Conservation (phyloP, 2,329 filamentous ascomycete genomes). For the Parafenestella ontariensis region DNA sequence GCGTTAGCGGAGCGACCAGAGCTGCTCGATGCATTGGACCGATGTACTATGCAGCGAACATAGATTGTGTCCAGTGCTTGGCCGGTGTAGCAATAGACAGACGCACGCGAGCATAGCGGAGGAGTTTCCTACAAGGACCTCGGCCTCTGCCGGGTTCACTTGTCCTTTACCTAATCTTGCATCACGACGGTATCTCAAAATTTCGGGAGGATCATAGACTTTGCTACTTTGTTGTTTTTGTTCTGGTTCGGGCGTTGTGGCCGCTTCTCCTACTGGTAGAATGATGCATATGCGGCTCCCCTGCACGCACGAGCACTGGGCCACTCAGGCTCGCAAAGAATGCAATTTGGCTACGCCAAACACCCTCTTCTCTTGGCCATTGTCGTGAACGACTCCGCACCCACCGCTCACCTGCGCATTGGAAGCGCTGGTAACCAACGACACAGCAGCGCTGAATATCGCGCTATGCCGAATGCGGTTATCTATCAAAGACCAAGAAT, state of each 20-base stretch:
- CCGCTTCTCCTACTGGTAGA: constrained; percentile 40
- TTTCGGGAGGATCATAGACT: constrained; percentile 28
- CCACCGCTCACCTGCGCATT: not conserved
- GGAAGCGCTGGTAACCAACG: not conserved
- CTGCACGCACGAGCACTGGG: constrained; percentile 25
- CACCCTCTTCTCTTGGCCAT: constrained; percentile 1
- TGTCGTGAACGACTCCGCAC: not conserved
- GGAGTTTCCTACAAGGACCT: constrained; percentile 5
- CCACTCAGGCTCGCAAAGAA: constrained; percentile 32
- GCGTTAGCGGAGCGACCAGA: constrained; percentile 81
- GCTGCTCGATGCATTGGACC: constrained; percentile 83
- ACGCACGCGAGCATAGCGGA: constrained; percentile 17
- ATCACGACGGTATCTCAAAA: constrained; percentile 38
- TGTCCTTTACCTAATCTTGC: constrained; percentile 37
- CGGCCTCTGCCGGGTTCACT: constrained; percentile 15
- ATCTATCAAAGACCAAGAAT: not conserved
- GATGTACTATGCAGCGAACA: constrained; percentile 68
- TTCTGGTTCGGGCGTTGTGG: constrained; percentile 39
- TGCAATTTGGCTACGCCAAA: constrained; percentile 35
- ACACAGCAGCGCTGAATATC: not conserved
- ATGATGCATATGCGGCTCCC: constrained; percentile 40
- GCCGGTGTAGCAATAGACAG: constrained; percentile 9
- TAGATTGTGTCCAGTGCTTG: constrained; percentile 27
- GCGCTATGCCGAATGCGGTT: not conserved
- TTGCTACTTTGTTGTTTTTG: constrained; percentile 24